Evolutionary conservation across 2,329 filamentous ascomycete genomes (phyloP), one percentile per base, ranked within the genome.

Genomic region (Fusarium pilosicola): DNA sequence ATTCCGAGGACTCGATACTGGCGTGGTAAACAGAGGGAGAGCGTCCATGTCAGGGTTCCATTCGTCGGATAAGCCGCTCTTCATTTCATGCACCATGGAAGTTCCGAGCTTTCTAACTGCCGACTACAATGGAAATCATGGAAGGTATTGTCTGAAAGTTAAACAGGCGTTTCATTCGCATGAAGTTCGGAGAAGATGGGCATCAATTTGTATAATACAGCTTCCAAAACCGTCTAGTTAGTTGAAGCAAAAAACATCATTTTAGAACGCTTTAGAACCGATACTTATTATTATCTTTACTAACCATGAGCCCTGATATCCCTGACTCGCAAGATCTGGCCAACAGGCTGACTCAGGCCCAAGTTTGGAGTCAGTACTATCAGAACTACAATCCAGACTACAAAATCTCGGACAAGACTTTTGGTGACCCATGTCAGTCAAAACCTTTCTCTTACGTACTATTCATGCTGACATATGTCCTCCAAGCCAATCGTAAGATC

Each of bases 161-260:
- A 0, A 32, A 7, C 5, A 8, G 7, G 12, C 6, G 12, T 20
- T n/a, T 32, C 28, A 10, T 3, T 5, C 0, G 5, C 7, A 32
- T 32, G 7, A 3, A n/a, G 2, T 6, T 3, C 1, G 5, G 3
- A 7, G 2, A 32, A 1, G 0, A 14, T 32, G 6, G 15, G 0
- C 5, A 18, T 51, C 8, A 0, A 4, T 24, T 0, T 14, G 22
- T 34, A 51, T 51, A 24, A 24, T 20, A 34, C n/a, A 26, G 13
- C 17, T 52, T 20, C 17, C 9, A 7, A 24, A 0, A 34, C n/a
- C 18, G 20, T 51, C 9, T 38, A 20, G 36, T 34, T 14, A 20
- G 8, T 10, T 5, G 2, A 51, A 34, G 22, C 22, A 17, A 24
- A 10, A 49, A 18, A 6, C 17, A 24, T 24, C 5, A 24, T 20